These are phyloP conservation scores for Sistotremastrum niveocremeum DNA, from an alignment of 768 basidiomycete genomes.

Conservation along the genomic window DNA sequence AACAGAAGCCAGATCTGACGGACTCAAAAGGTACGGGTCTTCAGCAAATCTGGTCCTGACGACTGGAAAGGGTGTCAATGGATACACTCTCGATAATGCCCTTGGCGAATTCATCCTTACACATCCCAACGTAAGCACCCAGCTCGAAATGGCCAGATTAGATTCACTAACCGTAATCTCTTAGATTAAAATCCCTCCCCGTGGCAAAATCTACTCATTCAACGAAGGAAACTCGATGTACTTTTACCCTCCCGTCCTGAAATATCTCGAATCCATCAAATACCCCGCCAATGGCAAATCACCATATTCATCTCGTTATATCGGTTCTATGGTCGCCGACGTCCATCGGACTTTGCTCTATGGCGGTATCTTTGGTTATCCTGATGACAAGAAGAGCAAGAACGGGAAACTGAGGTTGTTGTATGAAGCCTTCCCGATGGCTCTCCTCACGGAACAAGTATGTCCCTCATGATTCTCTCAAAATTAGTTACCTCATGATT, in stretches of 20 bases:
- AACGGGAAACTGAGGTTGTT: conserved; percentile 86
- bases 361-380: conserved; percentile 98
- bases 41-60: conserved; percentile 94
- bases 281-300: conserved; percentile 64
- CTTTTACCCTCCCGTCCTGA: conserved; percentile 69
- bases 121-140: conserved; percentile 67
- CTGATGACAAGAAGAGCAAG: conserved; percentile 96
- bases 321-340: conserved; percentile 99
- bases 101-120: conserved; percentile 98
- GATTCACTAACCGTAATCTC: background rate
- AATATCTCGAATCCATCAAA: conserved; percentile 87
- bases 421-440: conserved; percentile 98
- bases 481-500: conserved; percentile 6
- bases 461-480: conserved; percentile 9
- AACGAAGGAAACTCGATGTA: conserved; percentile 98
- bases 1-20: no score
- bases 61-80: conserved; percentile 92
- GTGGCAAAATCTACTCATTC: conserved; percentile 99
- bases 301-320: conserved; percentile 87
- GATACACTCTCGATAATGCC: conserved; percentile 90
- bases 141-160: background rate
- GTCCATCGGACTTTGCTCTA: conserved; percentile 94
- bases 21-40: conserved; percentile 59
- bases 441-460: conserved; percentile 86
- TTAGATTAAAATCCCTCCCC: conserved; percentile 81